These are phyloP conservation scores for Leptodontidium sp. DNA, from an alignment of 2,329 filamentous ascomycete species.

Conservation along the genomic window DNA sequence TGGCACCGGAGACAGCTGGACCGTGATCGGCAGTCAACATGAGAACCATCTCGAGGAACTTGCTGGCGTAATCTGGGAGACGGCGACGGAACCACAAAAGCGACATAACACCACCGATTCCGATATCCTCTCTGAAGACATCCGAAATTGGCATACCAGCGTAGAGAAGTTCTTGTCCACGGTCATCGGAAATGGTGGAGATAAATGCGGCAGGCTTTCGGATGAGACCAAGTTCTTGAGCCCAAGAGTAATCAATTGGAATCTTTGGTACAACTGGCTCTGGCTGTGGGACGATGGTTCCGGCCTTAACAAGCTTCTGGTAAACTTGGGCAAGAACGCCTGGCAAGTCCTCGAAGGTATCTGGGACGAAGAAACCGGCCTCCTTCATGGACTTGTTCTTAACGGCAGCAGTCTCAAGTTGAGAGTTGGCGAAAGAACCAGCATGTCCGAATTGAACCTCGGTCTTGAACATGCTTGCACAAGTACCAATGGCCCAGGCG, in stretches of 20 bases:
- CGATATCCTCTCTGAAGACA: constrained; percentile 98
- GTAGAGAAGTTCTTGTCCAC: constrained; percentile 98
- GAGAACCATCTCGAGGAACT: constrained; percentile 99
- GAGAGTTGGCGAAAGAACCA: constrained; percentile 98
- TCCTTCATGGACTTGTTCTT: constrained; percentile 99
- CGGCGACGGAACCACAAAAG: constrained; percentile 99
- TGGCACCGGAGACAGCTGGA: constrained; percentile 97
- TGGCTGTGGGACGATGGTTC: constrained; percentile 82
- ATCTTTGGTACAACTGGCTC: constrained; percentile 98
- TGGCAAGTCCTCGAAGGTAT: constrained; percentile 97
- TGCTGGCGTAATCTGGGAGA: constrained; percentile 93
- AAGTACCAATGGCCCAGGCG: constrained; percentile 99
- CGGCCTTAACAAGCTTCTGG: constrained; percentile 84
- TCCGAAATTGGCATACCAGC: constrained; percentile 99
- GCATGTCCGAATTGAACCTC: constrained; percentile 99
- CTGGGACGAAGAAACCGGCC: constrained; percentile 91
- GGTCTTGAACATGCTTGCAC: constrained; percentile 99
- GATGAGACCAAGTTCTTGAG: constrained; percentile 98
- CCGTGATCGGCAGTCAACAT: constrained; percentile 99
- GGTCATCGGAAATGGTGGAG: constrained; percentile 99
- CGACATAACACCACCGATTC: constrained; percentile 99
- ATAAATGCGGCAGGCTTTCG: constrained; percentile 99
- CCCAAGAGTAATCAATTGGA: constrained; percentile 99
- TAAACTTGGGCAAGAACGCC: constrained; percentile 80
- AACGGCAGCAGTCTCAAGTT: constrained; percentile 93